Conservation (phyloP, 208 protist genomes). For the Angomonas ambiguus region DNA sequence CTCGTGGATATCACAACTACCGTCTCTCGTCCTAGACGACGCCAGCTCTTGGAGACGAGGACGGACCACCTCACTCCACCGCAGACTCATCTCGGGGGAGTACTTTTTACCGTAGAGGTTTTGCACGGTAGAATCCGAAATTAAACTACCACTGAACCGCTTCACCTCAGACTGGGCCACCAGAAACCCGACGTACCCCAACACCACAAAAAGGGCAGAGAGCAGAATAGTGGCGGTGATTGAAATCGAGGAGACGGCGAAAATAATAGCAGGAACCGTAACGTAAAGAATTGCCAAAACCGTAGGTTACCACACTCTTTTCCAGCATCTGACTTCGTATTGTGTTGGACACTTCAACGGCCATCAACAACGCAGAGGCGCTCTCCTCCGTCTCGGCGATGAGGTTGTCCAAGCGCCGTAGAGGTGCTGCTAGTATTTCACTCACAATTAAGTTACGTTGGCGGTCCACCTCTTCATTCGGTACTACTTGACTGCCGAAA, state of each 20-base stretch:
- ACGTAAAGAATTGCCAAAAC: constrained; percentile 15
- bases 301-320: constrained; percentile 12
- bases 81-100: constrained; percentile 41
- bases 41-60: constrained; percentile 39
- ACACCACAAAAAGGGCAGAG: constrained; percentile 12
- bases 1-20: constrained; percentile 19
- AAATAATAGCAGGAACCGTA: constrained; percentile 13
- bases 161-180: constrained; percentile 15
- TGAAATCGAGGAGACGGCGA: constrained; percentile 17
- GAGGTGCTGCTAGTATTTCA: constrained; percentile 53
- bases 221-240: constrained; percentile 19
- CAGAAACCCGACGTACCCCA: constrained; percentile 14
- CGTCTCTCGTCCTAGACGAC: constrained; percentile 12
- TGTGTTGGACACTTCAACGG: constrained; percentile 35
- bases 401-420: constrained; percentile 71
- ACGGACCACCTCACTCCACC: constrained; percentile 54
- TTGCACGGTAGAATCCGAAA: constrained; percentile 27
- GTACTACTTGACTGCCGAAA: constrained; percentile 13
- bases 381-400: constrained; percentile 71
- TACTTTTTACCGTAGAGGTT: constrained; percentile 37
- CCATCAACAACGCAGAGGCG: constrained; percentile 44
- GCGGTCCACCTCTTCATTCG: constrained; percentile 40
- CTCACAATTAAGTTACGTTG: constrained; percentile 52
- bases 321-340: constrained; percentile 36
- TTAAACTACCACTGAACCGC: constrained; percentile 22